Evolutionary conservation across 345 rosid species (phyloP), one percentile per base, ranked within the genome.

Genomic region (Erysimum cheiranthoides): DNA sequence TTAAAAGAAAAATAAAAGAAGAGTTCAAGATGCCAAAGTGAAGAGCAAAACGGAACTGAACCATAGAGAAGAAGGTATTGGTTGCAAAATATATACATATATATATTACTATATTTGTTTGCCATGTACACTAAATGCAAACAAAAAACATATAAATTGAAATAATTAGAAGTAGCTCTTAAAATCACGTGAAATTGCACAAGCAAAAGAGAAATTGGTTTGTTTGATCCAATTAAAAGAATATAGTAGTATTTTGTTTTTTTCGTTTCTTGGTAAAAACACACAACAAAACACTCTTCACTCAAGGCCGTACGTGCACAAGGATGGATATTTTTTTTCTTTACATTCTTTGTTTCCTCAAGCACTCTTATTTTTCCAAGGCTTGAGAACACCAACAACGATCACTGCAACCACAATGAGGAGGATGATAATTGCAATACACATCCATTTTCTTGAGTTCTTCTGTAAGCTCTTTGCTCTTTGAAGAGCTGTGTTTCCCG

Each of bases 361-460:
- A 56, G 97, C 96, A 47, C 76, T 89, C 8, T 86, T 90, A 86
- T 5, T 91, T 53, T 12, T 45, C 99, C 99, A 95, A 42, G 99
- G 99, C 80, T 90, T 87, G 76, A 88, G 36, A 46, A 92, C 96
- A 0, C 86, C 84, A 13, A 88, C 93, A 0, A 90, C 94, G 18
- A 92, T 84, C 79, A 92, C 89, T 17, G 66, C 86, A 47, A 87
- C 90, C 16, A 92, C 80, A 49, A 95, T 75, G 38, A 95, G 98
- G 49, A 95, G 97, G 74, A 95, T 88, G 60, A 90, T 77, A 68
- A 95, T 90, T 4, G 96, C 97, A 30, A 90, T 80, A 82, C 97
- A 90, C 97, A 86, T 90, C 97, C 97, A 92, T 57, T 95, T 92
- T 79, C 99, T 83, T 6, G 96, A 89, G 78, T 71, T 95, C 82